Base-by-base conservation (phyloP, 371 early-diverging fungal species). In the Zychaea mexicana region DNA sequence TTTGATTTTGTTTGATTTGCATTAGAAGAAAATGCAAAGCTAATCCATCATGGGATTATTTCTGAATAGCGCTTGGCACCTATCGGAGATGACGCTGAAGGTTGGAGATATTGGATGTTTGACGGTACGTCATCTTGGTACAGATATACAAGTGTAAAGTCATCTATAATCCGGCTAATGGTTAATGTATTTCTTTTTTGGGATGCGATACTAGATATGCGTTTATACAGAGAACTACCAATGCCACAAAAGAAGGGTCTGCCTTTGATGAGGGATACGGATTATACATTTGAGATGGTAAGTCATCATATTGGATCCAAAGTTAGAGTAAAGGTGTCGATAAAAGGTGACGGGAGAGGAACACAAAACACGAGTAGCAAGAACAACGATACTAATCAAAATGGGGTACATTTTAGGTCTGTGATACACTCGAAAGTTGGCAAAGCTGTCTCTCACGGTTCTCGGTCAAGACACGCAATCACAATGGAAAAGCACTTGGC, bases 241-340 rank as follows among this genome's bases (percentile, higher is more conserved):
- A 38, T 58, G 24, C 45, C 42, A 19, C 59, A 58, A 28, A 33
- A 24, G 22, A 58, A 58, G 19, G 38, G 38, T 17, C 27, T 45
- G 33, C 38, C 45, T 6, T 9, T 42, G 27, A 6, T 58, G 12
- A 19, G 9, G 9, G 28, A n/a, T 6, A 42, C 24, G 13, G 59
- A 58, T 19, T 58, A 45, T n/a, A 58, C 59, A 26, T 58, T 58
- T 39, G 59, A 58, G 30, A 28, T 58, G 26, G 59, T 58, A n/a
- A 39, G 59, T 42, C 3, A 24, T 42, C 19, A 36, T 36, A 36
- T n/a, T n/a, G n/a, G n/a, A n/a, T n/a, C n/a, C n/a, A n/a, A n/a
- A n/a, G n/a, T n/a, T n/a, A n/a, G n/a, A n/a, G n/a, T n/a, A n/a
- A n/a, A n/a, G n/a, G n/a, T n/a, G n/a, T n/a, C n/a, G n/a, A n/a